Conservation (phyloP, 306 rosid species). For the Prunus mongolica region DNA sequence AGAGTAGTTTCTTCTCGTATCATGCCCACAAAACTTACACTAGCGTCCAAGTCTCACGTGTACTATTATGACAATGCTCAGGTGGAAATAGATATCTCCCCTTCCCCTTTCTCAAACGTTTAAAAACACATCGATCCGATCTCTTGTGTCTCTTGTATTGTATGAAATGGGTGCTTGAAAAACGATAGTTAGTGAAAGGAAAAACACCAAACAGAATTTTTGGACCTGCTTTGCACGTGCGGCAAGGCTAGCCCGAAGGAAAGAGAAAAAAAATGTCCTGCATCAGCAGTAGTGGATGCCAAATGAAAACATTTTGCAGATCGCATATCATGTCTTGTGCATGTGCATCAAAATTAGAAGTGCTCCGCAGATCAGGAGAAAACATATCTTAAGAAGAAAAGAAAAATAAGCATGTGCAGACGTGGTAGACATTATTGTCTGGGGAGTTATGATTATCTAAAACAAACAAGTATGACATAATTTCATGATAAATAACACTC, state of each 20-base stretch:
- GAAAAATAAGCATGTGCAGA: neutral
- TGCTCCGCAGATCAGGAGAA: neutral
- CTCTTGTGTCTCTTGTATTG: neutral
- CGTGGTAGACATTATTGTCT: conserved; percentile 1
- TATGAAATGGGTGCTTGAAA: neutral
- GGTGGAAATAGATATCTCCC: neutral
- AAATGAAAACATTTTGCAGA: conserved; percentile 7
- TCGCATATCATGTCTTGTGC: neutral
- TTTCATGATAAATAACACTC: neutral
- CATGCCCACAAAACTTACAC: neutral
- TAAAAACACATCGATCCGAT: neutral
- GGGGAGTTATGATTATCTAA: neutral
- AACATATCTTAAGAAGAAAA: neutral
- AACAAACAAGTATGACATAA: neutral
- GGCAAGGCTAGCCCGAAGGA: neutral
- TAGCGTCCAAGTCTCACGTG: neutral
- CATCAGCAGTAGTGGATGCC: neutral
- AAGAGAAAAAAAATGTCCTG: neutral
- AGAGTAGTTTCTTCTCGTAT: neutral
- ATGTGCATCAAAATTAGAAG: neutral
- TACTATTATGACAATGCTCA: neutral
- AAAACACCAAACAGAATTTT: neutral
- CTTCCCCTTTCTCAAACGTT: neutral
- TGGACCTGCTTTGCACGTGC: neutral
- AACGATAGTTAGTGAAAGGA: too few relatives aligned